Evolutionary conservation across 768 basidiomycete genomes (phyloP).

Genomic region (Termitomyces sp.): DNA sequence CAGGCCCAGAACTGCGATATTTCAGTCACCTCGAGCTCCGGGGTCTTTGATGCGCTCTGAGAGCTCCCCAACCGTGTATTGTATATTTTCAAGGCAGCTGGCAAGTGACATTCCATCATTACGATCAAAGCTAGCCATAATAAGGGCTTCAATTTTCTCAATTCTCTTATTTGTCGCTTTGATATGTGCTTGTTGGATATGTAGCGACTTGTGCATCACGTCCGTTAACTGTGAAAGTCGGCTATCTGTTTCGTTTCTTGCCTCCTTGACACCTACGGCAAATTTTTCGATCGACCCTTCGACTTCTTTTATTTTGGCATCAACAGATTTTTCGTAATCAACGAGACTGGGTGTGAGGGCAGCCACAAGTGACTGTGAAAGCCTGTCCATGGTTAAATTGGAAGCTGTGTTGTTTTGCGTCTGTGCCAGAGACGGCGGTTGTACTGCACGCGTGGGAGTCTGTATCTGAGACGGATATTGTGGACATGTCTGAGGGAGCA

Average conservation of each 20-base stretch:
- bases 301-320: slow-evolving; percentile 8
- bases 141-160: slow-evolving; percentile 14
- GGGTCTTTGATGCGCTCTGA: slow-evolving; percentile 18
- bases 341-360: slow-evolving; percentile 3
- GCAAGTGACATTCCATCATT: slow-evolving; percentile 12
- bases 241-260: slow-evolving; percentile 7
- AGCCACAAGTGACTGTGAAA: background rate
- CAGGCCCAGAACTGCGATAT: background rate
- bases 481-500: background rate
- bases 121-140: slow-evolving; percentile 11
- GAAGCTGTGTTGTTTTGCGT: background rate
- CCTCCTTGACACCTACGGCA: slow-evolving; percentile 1
- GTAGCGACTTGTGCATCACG: slow-evolving; percentile 12
- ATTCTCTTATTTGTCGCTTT: slow-evolving; percentile 7
- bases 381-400: background rate
- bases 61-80: slow-evolving; percentile 18
- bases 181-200: background rate
- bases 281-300: slow-evolving; percentile 7
- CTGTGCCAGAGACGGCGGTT: background rate
- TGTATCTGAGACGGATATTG: background rate
- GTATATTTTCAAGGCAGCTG: slow-evolving; percentile 16
- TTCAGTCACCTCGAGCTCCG: slow-evolving; percentile 12
- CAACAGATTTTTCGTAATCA: slow-evolving; percentile 3
- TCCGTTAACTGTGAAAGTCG: slow-evolving; percentile 5
- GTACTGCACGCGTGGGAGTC: background rate